Conservation (phyloP, 2,329 filamentous ascomycete genomes). For the Cadophora malorum region DNA sequence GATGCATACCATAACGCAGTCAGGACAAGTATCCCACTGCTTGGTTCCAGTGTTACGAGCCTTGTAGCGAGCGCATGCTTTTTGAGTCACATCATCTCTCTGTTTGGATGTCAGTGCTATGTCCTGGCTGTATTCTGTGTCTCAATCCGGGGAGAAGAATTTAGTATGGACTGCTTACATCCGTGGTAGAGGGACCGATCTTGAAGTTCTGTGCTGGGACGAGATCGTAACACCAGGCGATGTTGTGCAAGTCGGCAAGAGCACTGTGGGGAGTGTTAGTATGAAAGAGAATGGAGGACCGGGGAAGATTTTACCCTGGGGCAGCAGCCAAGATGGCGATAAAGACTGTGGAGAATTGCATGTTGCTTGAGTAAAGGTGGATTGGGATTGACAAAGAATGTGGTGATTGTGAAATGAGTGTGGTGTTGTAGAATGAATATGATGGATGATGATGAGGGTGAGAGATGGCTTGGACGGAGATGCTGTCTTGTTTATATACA, state of each 20-base stretch:
- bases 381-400: not conserved
- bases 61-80: slow-evolving; percentile 16
- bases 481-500: not conserved
- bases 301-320: not conserved
- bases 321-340: slow-evolving; percentile 4
- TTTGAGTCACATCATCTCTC: slow-evolving; percentile 9
- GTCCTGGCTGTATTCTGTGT: not conserved
- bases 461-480: not conserved
- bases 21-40: slow-evolving; percentile 17
- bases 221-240: not conserved
- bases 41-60: slow-evolving; percentile 16
- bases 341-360: slow-evolving; percentile 6
- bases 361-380: not conserved
- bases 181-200: not conserved
- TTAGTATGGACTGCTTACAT: not conserved
- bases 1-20: slow-evolving; percentile 11
- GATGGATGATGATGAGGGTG: not conserved
- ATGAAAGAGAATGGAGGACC: not conserved
- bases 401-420: not conserved
- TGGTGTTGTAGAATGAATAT: slow-evolving; percentile 7
- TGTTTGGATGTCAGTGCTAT: not conserved
- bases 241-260: not conserved
- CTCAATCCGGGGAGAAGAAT: too few species aligned
- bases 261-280: not conserved
- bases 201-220: not conserved